Percentiles rank a stretch among this genome's conserved stretches.
Conservation (phyloP, 495 filamentous ascomycete species). For the Stereocaulon alpinum region DNA sequence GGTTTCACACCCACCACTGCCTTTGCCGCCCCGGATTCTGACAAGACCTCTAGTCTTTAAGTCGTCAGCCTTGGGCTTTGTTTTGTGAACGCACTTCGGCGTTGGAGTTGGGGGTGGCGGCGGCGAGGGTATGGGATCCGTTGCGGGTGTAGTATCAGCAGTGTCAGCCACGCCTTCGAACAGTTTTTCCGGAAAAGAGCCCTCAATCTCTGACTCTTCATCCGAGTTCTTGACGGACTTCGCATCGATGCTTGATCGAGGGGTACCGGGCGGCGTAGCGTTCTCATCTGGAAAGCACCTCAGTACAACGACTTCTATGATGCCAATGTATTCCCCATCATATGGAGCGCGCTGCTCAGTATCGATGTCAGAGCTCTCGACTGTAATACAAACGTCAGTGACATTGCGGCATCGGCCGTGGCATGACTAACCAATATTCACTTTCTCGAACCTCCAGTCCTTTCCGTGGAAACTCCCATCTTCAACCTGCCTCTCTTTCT, state of each 20-base stretch:
- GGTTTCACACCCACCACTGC: neutral
- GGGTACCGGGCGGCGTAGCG: neutral
- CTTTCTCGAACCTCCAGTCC: conserved; percentile 35
- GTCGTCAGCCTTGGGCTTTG: too few species aligned
- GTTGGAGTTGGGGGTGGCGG: too few species aligned
- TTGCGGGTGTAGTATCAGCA: too few species aligned
- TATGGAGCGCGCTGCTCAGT: conserved; percentile 18
- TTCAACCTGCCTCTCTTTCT: conserved; percentile 33
- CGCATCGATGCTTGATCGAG: neutral
- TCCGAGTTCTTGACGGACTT: neutral
- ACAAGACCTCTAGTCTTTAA: too few species aligned
- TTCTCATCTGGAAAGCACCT: conserved; percentile 23
- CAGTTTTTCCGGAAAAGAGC: neutral
- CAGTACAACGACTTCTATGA: conserved; percentile 39
- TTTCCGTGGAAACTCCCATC: conserved; percentile 32
- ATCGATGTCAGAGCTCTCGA: conserved; percentile 13
- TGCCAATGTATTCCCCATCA: conserved; percentile 32
- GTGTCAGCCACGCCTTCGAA: too few species aligned
- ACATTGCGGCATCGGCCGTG: neutral
- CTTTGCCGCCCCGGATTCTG: too few species aligned
- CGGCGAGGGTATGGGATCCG: too few species aligned
- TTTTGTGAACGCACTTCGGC: too few species aligned
- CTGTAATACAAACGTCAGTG: conserved; percentile 3
- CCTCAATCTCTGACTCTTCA: neutral
- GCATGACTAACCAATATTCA: conserved; percentile 29